Base-by-base conservation (phyloP, 345 rosid genomes). In the Arabis hirsuta region DNA sequence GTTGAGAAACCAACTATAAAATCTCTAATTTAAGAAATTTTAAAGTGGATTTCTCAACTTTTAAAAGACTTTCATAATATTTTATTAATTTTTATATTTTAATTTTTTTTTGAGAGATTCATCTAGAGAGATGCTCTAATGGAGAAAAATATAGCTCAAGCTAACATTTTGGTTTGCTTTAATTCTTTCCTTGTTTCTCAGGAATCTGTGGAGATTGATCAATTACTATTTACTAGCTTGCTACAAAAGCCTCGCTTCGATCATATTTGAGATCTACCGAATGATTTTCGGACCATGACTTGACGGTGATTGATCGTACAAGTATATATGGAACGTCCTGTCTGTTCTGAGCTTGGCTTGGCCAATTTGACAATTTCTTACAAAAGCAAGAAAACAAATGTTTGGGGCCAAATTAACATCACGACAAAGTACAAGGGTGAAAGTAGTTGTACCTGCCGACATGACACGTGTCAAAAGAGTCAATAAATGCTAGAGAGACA, bases 401-500 rank as follows among this genome's bases (percentile, higher is more conserved):
- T 24, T 34, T 26, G 64, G 70, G 70, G 11, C 11, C 54, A 19
- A 54, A 54, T 43, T 7, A 14, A 11, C 7, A 63, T 32, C 4
- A 44, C 4, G 48, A 13, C n/a, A 43, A 71, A 62, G 26, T 29
- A 4, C 2, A 2, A 53, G 32, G 59, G 55, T 8, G 7, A 24
- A n/a, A 8, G 8, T 36, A 36, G 41, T 2, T 36, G 22, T 60
- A 22, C 11, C 19, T 67, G 73, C 63, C 73, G 69, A 67, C 69
- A 67, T 26, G 8, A 60, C 52, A 74, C 62, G 67, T 67, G 78
- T 1, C 6, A 14, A 52, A 6, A 20, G n/a, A 73, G 65, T 14
- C 59, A 13, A 9, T 51, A 58, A 41, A 44, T 67, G 69, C 69
- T 34, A 60, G 50, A 42, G 73, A 60, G 62, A 61, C 56, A 13